phyloP scores from a whole-genome alignment of 129 eudicot species.

The Calendula officinalis region DNA sequence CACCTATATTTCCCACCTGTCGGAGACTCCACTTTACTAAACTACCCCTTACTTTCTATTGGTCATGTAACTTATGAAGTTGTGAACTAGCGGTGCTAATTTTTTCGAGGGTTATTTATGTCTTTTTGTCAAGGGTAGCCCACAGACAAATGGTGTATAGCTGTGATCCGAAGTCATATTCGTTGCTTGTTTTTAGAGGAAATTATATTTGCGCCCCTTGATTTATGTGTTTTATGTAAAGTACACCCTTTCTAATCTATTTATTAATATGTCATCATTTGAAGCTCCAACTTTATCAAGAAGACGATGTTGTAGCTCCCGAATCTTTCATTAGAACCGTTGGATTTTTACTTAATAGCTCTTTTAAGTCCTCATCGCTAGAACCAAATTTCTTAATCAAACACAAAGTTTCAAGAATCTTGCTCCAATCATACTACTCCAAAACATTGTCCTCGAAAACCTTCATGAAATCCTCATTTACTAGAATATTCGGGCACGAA shows the following conservation, averaged over 20 bases:
- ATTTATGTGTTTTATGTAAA: conserved; percentile 1
- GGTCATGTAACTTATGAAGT: background rate
- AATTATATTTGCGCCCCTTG: background rate
- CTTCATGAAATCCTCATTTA: conserved; percentile 31
- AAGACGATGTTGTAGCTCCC: conserved; percentile 35
- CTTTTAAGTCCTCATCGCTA: conserved; percentile 38
- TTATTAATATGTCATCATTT: background rate
- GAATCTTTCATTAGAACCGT: conserved; percentile 47
- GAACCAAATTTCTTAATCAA: conserved; percentile 43
- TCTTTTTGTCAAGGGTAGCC: conserved; percentile 11
- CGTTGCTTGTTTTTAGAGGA: conserved; percentile 20
- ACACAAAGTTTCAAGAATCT: conserved; percentile 43
- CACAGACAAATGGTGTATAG: conserved; percentile 18
- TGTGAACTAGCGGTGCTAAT: background rate
- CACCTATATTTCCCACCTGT: conserved; percentile 28
- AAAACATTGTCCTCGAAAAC: conserved; percentile 44
- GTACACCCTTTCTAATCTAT: conserved; percentile 3
- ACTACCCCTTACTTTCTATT: conserved; percentile 14
- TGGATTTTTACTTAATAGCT: conserved; percentile 40
- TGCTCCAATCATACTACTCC: conserved; percentile 59
- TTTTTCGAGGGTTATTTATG: background rate
- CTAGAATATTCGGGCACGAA: conserved; percentile 56
- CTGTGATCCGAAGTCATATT: conserved; percentile 24
- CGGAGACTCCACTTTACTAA: conserved; percentile 7
- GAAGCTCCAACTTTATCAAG: conserved; percentile 22